Evolutionary conservation across 345 rosid genomes (phyloP).

Genomic region (Melastoma malabathricum): DNA sequence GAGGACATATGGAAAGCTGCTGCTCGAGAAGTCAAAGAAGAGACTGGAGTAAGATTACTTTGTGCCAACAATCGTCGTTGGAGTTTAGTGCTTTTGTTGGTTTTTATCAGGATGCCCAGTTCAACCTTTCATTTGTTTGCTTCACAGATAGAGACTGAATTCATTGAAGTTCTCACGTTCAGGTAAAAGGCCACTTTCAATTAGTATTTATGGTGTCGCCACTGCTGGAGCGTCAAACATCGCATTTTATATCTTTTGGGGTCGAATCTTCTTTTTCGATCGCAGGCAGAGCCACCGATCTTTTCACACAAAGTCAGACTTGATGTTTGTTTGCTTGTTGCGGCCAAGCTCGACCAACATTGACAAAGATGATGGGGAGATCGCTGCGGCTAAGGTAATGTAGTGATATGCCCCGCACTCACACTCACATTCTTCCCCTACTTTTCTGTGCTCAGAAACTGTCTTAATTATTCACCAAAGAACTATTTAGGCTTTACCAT

Average conservation of each 20-base stretch:
- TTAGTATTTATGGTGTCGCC: not conserved
- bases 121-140: slow-evolving; percentile 1
- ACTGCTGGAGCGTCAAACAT: too few relatives aligned
- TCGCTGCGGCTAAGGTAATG: slow-evolving; percentile 25
- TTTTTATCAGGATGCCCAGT: not conserved
- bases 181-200: slow-evolving; percentile 11
- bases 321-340: slow-evolving; percentile 28
- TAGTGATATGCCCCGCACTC: not conserved
- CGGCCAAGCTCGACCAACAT: slow-evolving; percentile 19
- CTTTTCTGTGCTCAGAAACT: too few relatives aligned
- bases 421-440: too few relatives aligned
- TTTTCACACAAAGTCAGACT: slow-evolving; percentile 26
- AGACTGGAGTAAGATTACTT: slow-evolving; percentile 50
- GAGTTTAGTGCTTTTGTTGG: too few relatives aligned
- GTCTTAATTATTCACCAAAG: not conserved
- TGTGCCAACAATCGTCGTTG: too few relatives aligned
- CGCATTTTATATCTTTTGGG: too few relatives aligned
- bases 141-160: slow-evolving; percentile 27
- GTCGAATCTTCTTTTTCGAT: not conserved
- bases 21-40: slow-evolving; percentile 76
- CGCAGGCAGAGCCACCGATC: slow-evolving; percentile 28
- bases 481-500: not conserved
- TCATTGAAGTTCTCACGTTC: slow-evolving; percentile 27
- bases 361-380: slow-evolving; percentile 22
- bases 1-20: slow-evolving; percentile 59